These are phyloP conservation scores for Talaromyces borbonicus DNA, from an alignment of 495 filamentous ascomycete species.

Conservation along the genomic window DNA sequence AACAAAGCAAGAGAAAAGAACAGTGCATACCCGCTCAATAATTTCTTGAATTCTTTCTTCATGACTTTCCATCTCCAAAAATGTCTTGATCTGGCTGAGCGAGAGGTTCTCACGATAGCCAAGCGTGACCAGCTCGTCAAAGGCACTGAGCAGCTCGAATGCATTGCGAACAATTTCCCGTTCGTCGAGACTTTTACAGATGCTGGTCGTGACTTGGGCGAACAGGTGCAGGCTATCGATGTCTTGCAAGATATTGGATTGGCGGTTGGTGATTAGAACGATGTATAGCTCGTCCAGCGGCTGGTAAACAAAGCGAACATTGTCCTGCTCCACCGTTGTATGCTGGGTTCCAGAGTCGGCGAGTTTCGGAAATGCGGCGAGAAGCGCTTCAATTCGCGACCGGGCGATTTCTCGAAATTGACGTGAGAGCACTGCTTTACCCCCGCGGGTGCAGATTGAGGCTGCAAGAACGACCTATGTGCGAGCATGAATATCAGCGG, in stretches of 20 bases:
- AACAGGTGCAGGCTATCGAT: slow-evolving; percentile 97
- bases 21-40: slow-evolving; percentile 67
- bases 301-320: slow-evolving; percentile 98
- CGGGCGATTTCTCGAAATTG: slow-evolving; percentile 95
- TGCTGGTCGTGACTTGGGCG: slow-evolving; percentile 89
- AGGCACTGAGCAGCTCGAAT: slow-evolving; percentile 89
- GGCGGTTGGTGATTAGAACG: slow-evolving; percentile 97
- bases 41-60: slow-evolving; percentile 98
- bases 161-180: slow-evolving; percentile 89
- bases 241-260: slow-evolving; percentile 98
- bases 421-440: slow-evolving; percentile 91
- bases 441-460: slow-evolving; percentile 96
- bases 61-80: slow-evolving; percentile 97
- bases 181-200: slow-evolving; percentile 93
- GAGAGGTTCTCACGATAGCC: slow-evolving; percentile 95
- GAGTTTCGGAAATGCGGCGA: slow-evolving; percentile 94
- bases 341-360: slow-evolving; percentile 91
- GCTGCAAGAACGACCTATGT: slow-evolving; percentile 91
- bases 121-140: slow-evolving; percentile 90
- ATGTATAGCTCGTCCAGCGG: slow-evolving; percentile 98
- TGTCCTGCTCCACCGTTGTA: slow-evolving; percentile 96
- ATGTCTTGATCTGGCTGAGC: slow-evolving; percentile 92
- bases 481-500: slow-evolving; percentile 15
- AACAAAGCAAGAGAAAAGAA: background rate
- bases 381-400: slow-evolving; percentile 88